These are phyloP conservation scores for Scytalidium lignicola DNA, from an alignment of 2,329 filamentous ascomycete genomes.

Conservation along the genomic window DNA sequence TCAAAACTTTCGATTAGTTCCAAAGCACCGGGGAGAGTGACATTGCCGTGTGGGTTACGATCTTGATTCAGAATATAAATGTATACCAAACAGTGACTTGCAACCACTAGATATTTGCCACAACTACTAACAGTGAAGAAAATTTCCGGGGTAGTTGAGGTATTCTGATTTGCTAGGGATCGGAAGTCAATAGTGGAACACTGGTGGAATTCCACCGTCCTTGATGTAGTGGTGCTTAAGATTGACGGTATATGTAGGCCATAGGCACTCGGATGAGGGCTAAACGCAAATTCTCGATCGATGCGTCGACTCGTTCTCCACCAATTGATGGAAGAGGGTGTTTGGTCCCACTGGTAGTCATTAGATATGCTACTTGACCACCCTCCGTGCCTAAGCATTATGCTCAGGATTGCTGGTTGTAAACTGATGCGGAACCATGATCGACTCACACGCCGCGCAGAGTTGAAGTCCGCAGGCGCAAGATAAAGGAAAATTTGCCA, in stretches of 20 bases:
- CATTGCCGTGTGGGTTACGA: background rate
- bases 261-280: conserved; percentile 22
- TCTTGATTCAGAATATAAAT: conserved; percentile 40
- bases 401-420: conserved; percentile 41
- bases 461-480: conserved; percentile 45
- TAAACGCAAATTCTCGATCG: conserved; percentile 36
- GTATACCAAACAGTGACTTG: conserved; percentile 48
- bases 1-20: conserved; percentile 46
- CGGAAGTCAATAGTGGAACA: conserved; percentile 32
- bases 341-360: too few relatives aligned
- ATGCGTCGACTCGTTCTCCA: conserved; percentile 37
- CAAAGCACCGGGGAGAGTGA: conserved; percentile 25
- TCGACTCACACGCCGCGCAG: conserved; percentile 54
- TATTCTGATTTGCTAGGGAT: too few relatives aligned
- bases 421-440: conserved; percentile 55
- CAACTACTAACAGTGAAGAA: conserved; percentile 46
- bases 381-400: conserved; percentile 51
- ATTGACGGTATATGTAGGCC: background rate
- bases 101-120: conserved; percentile 51
- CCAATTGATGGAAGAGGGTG: conserved; percentile 14
- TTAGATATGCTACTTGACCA: conserved; percentile 40
- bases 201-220: conserved; percentile 26
- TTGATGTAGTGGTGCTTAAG: conserved; percentile 6
- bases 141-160: conserved; percentile 20
- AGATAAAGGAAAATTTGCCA: conserved; percentile 32